These are phyloP conservation scores for Paecilomyces formosus DNA, from an alignment of 2,329 filamentous ascomycete genomes.

Conservation along the genomic window DNA sequence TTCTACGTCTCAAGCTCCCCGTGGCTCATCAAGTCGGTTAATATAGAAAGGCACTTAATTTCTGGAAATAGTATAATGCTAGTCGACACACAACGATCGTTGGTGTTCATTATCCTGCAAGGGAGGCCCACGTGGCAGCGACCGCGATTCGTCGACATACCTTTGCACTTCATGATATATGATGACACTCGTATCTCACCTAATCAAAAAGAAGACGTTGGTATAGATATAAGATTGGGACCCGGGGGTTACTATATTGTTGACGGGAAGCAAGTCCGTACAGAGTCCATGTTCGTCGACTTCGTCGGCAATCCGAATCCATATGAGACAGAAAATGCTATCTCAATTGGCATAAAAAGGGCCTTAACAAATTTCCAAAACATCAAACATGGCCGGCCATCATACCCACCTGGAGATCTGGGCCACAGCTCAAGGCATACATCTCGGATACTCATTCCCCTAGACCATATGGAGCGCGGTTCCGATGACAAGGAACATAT, in stretches of 20 bases:
- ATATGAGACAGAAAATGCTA: conserved; percentile 1
- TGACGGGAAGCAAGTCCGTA: conserved; percentile 4
- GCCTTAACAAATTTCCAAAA: not conserved
- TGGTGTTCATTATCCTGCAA: not conserved
- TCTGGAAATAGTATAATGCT: not conserved
- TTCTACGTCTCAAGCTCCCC: not conserved
- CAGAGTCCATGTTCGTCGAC: conserved; percentile 1
- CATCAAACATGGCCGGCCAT: not conserved
- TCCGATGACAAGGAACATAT: not conserved
- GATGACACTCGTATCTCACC: not conserved
- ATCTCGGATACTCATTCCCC: not conserved
- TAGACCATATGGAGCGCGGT: not conserved
- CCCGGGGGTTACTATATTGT: conserved; percentile 1
- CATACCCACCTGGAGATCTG: not conserved
- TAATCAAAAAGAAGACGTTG: not conserved
- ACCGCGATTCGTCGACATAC: not conserved
- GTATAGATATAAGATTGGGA: conserved; percentile 3
- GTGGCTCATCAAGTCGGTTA: not conserved
- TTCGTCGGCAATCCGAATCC: conserved; percentile 7
- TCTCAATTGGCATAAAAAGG: not conserved
- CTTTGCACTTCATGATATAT: not conserved
- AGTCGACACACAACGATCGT: too few relatives aligned
- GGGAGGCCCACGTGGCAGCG: not conserved
- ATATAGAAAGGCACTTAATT: not conserved
- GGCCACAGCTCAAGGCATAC: not conserved